These are phyloP conservation scores for Cyberlindnera maritima DNA, from an alignment of 805 yeast genomes.

Conservation along the genomic window DNA sequence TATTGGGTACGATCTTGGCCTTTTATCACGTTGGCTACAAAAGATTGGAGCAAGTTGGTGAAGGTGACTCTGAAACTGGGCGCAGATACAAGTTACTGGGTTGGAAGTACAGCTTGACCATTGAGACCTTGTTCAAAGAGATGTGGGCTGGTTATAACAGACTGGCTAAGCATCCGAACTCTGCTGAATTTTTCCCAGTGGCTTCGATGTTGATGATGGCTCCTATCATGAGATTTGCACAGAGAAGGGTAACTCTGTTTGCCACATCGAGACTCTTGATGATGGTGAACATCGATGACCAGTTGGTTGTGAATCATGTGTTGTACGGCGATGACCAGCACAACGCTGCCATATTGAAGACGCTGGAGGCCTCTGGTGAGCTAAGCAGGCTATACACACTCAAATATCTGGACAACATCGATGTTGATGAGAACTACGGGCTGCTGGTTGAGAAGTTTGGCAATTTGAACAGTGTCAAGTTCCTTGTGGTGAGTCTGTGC, in stretches of 20 bases:
- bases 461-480: conserved; percentile 7
- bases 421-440: conserved; percentile 10
- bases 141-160: conserved; percentile 17
- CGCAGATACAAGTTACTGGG: conserved; percentile 9
- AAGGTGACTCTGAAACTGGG: conserved; percentile 3
- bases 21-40: conserved; percentile 17
- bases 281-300: conserved; percentile 13
- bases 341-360: not conserved
- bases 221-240: conserved; percentile 18
- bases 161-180: conserved; percentile 11
- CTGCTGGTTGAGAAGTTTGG: conserved; percentile 9
- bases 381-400: conserved; percentile 5
- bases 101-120: conserved; percentile 15
- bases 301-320: conserved; percentile 13
- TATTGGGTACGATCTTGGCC: conserved; percentile 10
- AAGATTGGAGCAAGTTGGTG: conserved; percentile 18
- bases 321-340: conserved; percentile 12
- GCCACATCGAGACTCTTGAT: conserved; percentile 9
- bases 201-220: conserved; percentile 14
- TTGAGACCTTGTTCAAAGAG: conserved; percentile 12
- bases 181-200: conserved; percentile 11
- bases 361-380: conserved; percentile 7
- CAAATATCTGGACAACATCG: conserved; percentile 12
- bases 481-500: conserved; percentile 11
- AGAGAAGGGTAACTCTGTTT: conserved; percentile 16